Evolutionary conservation across 2,329 filamentous ascomycete species (phyloP).

Genomic region (Dothideomycetes sp.): DNA sequence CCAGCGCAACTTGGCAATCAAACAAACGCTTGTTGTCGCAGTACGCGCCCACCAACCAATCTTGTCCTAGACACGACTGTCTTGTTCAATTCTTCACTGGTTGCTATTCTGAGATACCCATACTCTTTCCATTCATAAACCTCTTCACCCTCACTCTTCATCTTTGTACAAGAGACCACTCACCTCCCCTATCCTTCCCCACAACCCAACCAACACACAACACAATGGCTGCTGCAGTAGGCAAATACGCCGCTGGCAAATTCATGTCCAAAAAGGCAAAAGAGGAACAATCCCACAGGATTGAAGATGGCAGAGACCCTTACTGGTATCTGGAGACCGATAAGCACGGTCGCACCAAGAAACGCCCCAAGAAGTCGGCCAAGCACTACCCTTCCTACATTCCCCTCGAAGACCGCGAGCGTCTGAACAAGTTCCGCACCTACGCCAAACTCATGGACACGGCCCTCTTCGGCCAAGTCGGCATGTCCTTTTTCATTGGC

Average conservation of each 20-base stretch:
- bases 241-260: conserved; percentile 40
- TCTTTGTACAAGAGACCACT: not conserved
- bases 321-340: conserved; percentile 70
- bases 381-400: conserved; percentile 77
- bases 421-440: conserved; percentile 78
- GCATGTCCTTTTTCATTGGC: conserved; percentile 76
- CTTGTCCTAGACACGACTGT: not conserved
- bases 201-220: conserved; percentile 1
- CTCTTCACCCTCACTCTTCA: not conserved
- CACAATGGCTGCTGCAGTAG: conserved; percentile 34
- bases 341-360: conserved; percentile 55
- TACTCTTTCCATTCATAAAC: not conserved
- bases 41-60: not conserved
- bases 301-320: conserved; percentile 51
- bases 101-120: not conserved
- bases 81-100: not conserved
- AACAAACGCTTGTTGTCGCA: not conserved
- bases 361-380: conserved; percentile 53
- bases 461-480: conserved; percentile 68
- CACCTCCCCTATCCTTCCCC: not conserved
- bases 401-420: conserved; percentile 66
- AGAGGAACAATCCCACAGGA: conserved; percentile 34
- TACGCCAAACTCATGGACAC: conserved; percentile 80
- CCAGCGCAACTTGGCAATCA: not conserved
- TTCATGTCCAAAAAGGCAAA: conserved; percentile 35